Evolutionary conservation across 768 basidiomycete genomes (phyloP).

Genomic region (Russula virescens): DNA sequence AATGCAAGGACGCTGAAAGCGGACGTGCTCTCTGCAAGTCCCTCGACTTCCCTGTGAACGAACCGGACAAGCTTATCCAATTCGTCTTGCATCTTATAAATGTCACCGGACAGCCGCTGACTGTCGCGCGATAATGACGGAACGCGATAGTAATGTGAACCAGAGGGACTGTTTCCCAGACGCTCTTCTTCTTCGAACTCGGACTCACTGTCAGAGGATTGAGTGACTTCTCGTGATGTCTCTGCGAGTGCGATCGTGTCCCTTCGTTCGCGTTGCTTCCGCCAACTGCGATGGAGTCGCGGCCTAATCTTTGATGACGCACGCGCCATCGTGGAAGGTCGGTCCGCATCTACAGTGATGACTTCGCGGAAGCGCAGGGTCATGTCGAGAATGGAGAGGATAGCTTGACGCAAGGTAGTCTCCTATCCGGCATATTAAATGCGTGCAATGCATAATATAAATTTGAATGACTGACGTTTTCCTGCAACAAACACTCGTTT

Average conservation of each 20-base stretch:
- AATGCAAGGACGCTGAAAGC: slow-evolving; percentile 72
- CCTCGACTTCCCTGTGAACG: slow-evolving; percentile 63
- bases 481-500: slow-evolving; percentile 56
- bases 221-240: slow-evolving; percentile 30
- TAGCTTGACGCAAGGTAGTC: slow-evolving; percentile 54
- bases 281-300: slow-evolving; percentile 57
- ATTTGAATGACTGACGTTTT: slow-evolving; percentile 41
- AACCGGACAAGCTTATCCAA: slow-evolving; percentile 68
- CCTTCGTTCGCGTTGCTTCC: slow-evolving; percentile 46
- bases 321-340: slow-evolving; percentile 52
- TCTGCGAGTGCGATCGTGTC: slow-evolving; percentile 61
- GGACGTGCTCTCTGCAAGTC: slow-evolving; percentile 51
- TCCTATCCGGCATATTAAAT: slow-evolving; percentile 40
- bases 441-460: neutral
- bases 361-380: slow-evolving; percentile 61
- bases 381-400: slow-evolving; percentile 69
- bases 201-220: slow-evolving; percentile 40
- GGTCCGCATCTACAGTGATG: slow-evolving; percentile 55
- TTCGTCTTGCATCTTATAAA: slow-evolving; percentile 64
- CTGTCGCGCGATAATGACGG: slow-evolving; percentile 37
- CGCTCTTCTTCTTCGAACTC: slow-evolving; percentile 28
- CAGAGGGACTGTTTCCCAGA: slow-evolving; percentile 22
- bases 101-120: slow-evolving; percentile 42
- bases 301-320: slow-evolving; percentile 45
- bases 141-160: slow-evolving; percentile 39